A percentile compares a stretch with the other conserved stretches of the same genome.
Evolutionary conservation across 805 yeast genomes (phyloP).

Genomic region (Ogataea ramenticola): DNA sequence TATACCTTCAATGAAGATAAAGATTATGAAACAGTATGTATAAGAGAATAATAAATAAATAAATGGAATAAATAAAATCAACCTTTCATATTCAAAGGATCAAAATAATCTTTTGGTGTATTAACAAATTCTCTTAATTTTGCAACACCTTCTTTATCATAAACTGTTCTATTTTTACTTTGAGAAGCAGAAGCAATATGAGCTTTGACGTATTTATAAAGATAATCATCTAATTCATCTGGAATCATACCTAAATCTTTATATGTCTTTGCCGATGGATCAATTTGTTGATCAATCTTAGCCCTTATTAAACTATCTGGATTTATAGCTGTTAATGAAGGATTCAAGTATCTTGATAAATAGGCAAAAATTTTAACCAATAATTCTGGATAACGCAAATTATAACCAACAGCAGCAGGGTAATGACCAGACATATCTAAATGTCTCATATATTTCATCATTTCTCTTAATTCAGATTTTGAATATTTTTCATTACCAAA

Average conservation of each 20-base stretch:
- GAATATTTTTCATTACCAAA: slow-evolving; percentile 63
- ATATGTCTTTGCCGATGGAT: slow-evolving; percentile 55
- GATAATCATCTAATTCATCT: slow-evolving; percentile 41
- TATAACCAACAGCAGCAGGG: slow-evolving; percentile 29
- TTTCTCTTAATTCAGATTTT: slow-evolving; percentile 56
- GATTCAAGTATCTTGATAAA: slow-evolving; percentile 33
- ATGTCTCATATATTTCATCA: slow-evolving; percentile 46
- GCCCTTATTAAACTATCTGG: slow-evolving; percentile 74
- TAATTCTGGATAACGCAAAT: slow-evolving; percentile 32
- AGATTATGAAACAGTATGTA: too few relatives aligned
- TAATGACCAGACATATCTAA: slow-evolving; percentile 27
- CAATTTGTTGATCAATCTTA: slow-evolving; percentile 57
- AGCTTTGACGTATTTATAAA: slow-evolving; percentile 35
- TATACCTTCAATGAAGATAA: too few relatives aligned
- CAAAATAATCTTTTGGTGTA: slow-evolving; percentile 26
- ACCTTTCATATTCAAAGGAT: slow-evolving; percentile 22
- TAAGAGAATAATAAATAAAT: neutral
- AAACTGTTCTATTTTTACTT: slow-evolving; percentile 29
- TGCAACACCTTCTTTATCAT: slow-evolving; percentile 27
- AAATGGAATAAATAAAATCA: slow-evolving; percentile 2
- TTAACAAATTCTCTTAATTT: slow-evolving; percentile 30
- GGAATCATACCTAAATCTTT: slow-evolving; percentile 65
- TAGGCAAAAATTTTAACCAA: slow-evolving; percentile 39
- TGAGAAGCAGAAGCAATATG: slow-evolving; percentile 29
- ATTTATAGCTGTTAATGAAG: slow-evolving; percentile 32